phyloP scores from a whole-genome alignment of 225 moss, liverwort and hornwort genomes.

The Pleurozium schreberi region DNA sequence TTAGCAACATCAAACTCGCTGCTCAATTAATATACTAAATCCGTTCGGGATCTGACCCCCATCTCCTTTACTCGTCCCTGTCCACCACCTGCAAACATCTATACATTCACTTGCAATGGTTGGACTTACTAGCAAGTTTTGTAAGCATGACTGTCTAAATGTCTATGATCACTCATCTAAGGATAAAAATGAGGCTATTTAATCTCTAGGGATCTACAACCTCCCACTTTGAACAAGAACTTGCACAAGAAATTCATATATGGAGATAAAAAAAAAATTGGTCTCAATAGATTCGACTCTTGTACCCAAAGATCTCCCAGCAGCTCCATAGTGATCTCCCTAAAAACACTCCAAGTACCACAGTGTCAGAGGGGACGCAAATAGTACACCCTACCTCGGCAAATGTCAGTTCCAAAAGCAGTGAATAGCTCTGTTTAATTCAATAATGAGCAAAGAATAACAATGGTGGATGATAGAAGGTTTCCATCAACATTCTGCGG shows the following conservation, averaged over 20 bases:
- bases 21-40: neutral
- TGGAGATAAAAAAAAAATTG: neutral
- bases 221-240: neutral
- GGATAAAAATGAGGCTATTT: neutral
- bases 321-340: neutral
- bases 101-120: no score
- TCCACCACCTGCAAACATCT: neutral
- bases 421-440: neutral
- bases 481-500: neutral
- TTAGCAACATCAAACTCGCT: neutral
- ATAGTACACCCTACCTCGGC: neutral
- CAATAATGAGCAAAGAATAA: conserved; percentile 8
- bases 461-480: neutral
- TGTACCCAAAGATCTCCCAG: neutral
- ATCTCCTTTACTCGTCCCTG: no score
- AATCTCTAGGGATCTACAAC: neutral
- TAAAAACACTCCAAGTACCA: neutral
- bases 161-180: neutral
- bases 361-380: neutral
- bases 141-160: neutral
- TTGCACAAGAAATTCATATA: neutral
- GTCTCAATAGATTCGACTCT: neutral
- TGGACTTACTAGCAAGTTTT: neutral
- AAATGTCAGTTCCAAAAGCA: neutral
- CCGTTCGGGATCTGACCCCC: no score